These are phyloP conservation scores for Caryopteris hybrid DNA, from an alignment of 305 asterid species.

Conservation along the genomic window DNA sequence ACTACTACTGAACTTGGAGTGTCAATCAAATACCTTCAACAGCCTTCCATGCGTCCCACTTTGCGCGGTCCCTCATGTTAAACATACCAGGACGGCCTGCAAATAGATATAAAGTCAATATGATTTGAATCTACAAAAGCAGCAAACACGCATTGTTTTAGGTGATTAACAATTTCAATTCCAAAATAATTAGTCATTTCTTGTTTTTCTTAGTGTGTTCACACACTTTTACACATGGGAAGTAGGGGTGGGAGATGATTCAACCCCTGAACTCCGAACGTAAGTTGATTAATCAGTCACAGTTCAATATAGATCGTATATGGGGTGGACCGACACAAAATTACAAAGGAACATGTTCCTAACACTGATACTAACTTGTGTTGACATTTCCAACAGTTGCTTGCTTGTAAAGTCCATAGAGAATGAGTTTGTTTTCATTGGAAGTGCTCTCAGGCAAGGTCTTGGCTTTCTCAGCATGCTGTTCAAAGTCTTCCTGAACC, in stretches of 20 bases:
- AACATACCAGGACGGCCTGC: slow-evolving; percentile 93
- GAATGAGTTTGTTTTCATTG: slow-evolving; percentile 68
- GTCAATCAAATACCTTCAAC: slow-evolving; percentile 62
- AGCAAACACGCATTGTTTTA: background rate
- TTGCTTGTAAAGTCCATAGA: slow-evolving; percentile 86
- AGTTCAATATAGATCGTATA: background rate
- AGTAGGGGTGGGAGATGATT: too few species aligned
- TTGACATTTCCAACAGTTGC: slow-evolving; percentile 69
- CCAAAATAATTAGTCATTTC: background rate
- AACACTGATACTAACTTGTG: slow-evolving; percentile 51
- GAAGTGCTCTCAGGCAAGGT: slow-evolving; percentile 76
- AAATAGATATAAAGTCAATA: background rate
- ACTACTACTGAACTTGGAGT: background rate
- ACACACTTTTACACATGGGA: too few species aligned
- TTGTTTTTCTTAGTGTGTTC: too few species aligned
- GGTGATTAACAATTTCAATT: background rate
- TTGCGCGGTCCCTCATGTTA: slow-evolving; percentile 77
- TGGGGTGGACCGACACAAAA: background rate
- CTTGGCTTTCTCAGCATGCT: slow-evolving; percentile 81
- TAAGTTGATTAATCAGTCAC: background rate
- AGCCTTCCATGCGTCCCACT: slow-evolving; percentile 99
- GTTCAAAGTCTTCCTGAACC: slow-evolving; percentile 88
- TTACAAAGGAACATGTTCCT: background rate
- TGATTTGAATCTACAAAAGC: background rate
- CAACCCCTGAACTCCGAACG: too few species aligned